Conservation (phyloP, 2,329 filamentous ascomycete genomes). For the Phaeosphaeriaceae sp. region DNA sequence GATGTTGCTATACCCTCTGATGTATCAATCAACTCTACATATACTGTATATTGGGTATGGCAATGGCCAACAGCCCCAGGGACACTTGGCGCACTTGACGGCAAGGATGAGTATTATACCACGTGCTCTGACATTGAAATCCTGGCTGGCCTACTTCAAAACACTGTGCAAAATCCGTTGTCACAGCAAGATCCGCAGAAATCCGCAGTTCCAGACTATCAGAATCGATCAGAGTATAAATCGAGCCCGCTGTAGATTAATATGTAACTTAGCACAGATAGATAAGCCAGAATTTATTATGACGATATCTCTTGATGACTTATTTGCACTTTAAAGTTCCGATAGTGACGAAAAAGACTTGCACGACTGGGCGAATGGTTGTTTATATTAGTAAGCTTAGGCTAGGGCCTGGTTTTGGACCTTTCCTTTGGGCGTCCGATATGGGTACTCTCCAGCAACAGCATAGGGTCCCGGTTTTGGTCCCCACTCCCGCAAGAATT, state of each 20-base stretch:
- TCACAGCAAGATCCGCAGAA: slow-evolving; percentile 13
- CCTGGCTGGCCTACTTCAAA: too few relatives aligned
- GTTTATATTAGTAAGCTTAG: slow-evolving; percentile 1
- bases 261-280: neutral
- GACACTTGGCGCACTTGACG: slow-evolving; percentile 3
- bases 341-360: neutral
- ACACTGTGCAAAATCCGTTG: slow-evolving; percentile 3
- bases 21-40: slow-evolving; percentile 9
- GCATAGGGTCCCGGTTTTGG: neutral
- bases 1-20: slow-evolving; percentile 5
- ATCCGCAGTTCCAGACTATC: slow-evolving; percentile 9
- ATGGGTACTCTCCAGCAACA: neutral
- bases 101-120: neutral
- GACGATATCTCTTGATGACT: neutral
- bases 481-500: neutral
- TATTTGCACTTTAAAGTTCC: neutral
- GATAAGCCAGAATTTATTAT: slow-evolving; percentile 1
- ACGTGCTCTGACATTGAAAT: too few relatives aligned
- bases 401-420: neutral
- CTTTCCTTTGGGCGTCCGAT: neutral
- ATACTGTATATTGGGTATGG: slow-evolving; percentile 7
- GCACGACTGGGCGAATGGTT: neutral
- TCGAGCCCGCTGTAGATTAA: slow-evolving; percentile 5
- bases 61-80: slow-evolving; percentile 6
- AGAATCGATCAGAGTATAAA: slow-evolving; percentile 11